Conservation (phyloP, 1,284 basidiomycete genomes). For the Somion occarium region DNA sequence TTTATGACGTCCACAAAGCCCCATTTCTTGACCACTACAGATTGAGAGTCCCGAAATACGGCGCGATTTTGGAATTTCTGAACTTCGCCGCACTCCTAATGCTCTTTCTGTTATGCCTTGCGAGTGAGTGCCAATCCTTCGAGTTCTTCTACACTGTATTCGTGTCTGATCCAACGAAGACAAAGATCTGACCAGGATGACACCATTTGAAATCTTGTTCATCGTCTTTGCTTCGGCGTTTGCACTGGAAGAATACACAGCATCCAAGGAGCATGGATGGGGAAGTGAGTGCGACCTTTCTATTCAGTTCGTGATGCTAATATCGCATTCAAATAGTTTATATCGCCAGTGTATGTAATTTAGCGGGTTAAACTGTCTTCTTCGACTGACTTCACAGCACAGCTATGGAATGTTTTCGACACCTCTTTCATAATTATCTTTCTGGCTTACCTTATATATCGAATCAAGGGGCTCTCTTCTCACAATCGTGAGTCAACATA, state of each 20-base stretch:
- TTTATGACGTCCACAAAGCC: conserved; percentile 69
- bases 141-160: conserved; percentile 1
- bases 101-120: conserved; percentile 71
- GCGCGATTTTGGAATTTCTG: conserved; percentile 73
- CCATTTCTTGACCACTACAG: conserved; percentile 86
- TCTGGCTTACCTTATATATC: conserved; percentile 60
- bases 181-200: conserved; percentile 46
- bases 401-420: conserved; percentile 90
- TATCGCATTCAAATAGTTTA: conserved; percentile 51
- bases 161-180: conserved; percentile 34
- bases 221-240: conserved; percentile 75
- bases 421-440: conserved; percentile 74
- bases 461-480: conserved; percentile 58
- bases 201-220: conserved; percentile 66
- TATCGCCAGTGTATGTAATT: conserved; percentile 66
- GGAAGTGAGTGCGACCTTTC: conserved; percentile 67
- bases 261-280: conserved; percentile 82
- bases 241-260: conserved; percentile 76
- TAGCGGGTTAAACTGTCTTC: background rate
- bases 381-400: conserved; percentile 2
- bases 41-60: conserved; percentile 78
- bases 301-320: background rate
- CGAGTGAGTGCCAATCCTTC: conserved; percentile 41
- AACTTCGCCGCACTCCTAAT: conserved; percentile 67
- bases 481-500: conserved; percentile 47